Conservation (phyloP, 2,329 filamentous ascomycete species). For the Sporothrix curviconia region DNA sequence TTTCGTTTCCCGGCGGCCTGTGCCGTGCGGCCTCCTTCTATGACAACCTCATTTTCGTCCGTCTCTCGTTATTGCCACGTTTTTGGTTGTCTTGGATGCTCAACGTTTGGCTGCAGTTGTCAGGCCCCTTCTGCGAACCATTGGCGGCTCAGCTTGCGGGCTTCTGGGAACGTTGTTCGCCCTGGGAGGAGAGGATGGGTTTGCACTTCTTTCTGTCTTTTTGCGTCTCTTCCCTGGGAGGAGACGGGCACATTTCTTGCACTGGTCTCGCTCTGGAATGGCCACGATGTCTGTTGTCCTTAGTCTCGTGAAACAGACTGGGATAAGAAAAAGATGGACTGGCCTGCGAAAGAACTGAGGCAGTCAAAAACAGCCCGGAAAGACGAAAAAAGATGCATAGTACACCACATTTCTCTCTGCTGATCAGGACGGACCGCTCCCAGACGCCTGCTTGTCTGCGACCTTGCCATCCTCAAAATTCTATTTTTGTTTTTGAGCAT, state of each 20-base stretch:
- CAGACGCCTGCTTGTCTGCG: not conserved
- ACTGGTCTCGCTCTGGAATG: constrained; percentile 8
- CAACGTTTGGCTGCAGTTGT: not conserved
- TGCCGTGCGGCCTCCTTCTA: not conserved
- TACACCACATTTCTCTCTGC: too few species aligned
- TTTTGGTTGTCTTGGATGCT: not conserved
- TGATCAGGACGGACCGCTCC: not conserved
- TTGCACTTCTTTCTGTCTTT: not conserved
- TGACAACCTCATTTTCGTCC: too few species aligned
- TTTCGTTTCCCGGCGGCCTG: not conserved
- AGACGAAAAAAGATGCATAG: too few species aligned
- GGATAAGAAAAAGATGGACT: too few species aligned
- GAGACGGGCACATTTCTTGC: not conserved
- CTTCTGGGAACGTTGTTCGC: not conserved
- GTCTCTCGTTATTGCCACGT: not conserved
- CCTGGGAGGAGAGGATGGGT: not conserved
- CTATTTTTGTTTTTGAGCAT: constrained; percentile 49
- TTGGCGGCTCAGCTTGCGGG: not conserved
- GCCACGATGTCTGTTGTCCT: not conserved
- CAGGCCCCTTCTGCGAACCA: constrained; percentile 7
- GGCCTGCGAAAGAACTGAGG: constrained; percentile 10
- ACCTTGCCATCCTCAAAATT: constrained; percentile 9
- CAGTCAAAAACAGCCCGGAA: not conserved
- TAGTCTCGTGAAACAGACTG: constrained; percentile 5
- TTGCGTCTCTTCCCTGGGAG: not conserved